Evolutionary conservation across 345 rosid species (phyloP), one percentile per base, ranked within the genome.

Genomic region (Salix purpurea): DNA sequence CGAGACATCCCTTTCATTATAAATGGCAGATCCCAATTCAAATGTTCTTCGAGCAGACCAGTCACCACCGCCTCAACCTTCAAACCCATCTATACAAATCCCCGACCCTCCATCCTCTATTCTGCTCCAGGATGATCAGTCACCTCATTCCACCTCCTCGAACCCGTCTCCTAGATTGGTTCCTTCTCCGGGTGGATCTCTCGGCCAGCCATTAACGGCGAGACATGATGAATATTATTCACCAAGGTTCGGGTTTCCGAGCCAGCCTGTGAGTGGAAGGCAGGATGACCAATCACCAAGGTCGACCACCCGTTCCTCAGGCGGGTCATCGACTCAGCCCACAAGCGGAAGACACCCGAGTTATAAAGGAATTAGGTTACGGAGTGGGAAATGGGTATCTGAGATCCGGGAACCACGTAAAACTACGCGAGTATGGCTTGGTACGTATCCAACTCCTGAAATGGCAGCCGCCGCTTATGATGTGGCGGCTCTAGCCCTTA

Each of bases 391-490:
- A 88, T 86, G 92, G 91, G 97, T 91, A 1, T 91, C 97, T 4
- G 97, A 91, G 86, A 89, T 90, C 69, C 82, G 97, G 37, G 91
- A 90, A 86, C 97, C 97, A 30, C 90, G 91, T 72, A 90, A 90
- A 71, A 81, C 91, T 34, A 90, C 88, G 1, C 82, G 97, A 10
- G 86, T 90, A 18, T 91, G 96, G 96, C 83, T 91, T 0, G 96
- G 96, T 5, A 91, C 95, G 13, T 89, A 89, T 40, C 85, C 90
- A 2, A 88, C 88, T 4, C 88, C 93, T 26, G 94, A 90, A 77
- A 92, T 92, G 97, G 97, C 94, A 2, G 97, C 94, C 1, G 85
- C 94, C 1, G 97, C 97, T 2, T 90, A 91, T 58, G 94, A 91
- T 72, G 94, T 85, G 79, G 94, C 97, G 12, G 92, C 94, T 6